Conservation (phyloP, 768 basidiomycete genomes). For the Leccinum ochraceum region DNA sequence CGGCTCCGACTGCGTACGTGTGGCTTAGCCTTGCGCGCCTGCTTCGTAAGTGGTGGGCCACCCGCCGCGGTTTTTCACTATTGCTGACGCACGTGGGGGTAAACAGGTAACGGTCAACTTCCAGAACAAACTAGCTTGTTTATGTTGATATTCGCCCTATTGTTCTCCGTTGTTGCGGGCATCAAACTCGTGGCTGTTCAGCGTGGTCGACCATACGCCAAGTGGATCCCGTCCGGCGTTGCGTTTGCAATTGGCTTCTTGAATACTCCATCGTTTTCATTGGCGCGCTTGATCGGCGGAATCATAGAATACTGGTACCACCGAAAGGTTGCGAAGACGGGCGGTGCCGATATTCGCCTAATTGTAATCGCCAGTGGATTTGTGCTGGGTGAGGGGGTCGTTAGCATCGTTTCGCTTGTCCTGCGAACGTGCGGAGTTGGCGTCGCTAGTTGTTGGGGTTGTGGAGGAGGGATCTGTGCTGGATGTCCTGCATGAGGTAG, state of each 20-base stretch:
- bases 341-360: constrained; percentile 64
- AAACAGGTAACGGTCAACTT: constrained; percentile 75
- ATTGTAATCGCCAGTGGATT: constrained; percentile 94
- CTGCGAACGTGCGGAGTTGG: constrained; percentile 76
- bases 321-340: constrained; percentile 46
- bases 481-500: constrained; percentile 52
- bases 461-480: constrained; percentile 70
- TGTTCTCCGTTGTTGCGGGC: constrained; percentile 69
- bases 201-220: constrained; percentile 53
- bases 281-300: constrained; percentile 90
- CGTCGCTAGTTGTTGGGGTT: constrained; percentile 85
- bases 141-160: constrained; percentile 74
- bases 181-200: constrained; percentile 61
- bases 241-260: constrained; percentile 96
- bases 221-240: constrained; percentile 88
- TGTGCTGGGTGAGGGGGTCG: constrained; percentile 91
- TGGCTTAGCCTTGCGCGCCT: constrained; percentile 82
- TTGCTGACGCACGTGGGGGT: constrained; percentile 9
- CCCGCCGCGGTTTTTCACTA: not conserved
- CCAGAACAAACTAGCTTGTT: constrained; percentile 73
- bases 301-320: constrained; percentile 74
- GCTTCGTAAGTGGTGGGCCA: constrained; percentile 53
- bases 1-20: constrained; percentile 93
- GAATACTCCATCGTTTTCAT: constrained; percentile 92
- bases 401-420: constrained; percentile 77